Percentiles rank a stretch among this genome's conserved stretches.
Evolutionary conservation across 345 rosid species (phyloP).

Genomic region (Microcos paniculata): DNA sequence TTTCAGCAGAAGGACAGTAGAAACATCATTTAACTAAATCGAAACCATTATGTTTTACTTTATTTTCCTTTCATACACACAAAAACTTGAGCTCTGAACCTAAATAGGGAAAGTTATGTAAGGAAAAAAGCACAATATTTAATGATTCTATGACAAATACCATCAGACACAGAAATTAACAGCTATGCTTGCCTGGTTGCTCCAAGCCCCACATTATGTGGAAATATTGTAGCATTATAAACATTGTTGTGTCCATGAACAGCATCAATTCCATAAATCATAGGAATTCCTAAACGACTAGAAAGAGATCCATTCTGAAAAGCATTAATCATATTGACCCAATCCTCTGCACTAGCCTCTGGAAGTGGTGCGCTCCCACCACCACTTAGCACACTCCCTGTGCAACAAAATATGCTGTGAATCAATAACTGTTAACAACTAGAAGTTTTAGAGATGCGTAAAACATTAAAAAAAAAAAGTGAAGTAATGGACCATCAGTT

Average conservation of each 20-base stretch:
- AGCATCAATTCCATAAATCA: constrained; percentile 94
- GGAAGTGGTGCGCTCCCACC: constrained; percentile 84
- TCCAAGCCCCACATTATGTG: constrained; percentile 90
- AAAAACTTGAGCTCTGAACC: neutral
- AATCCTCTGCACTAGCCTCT: constrained; percentile 64
- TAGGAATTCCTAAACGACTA: constrained; percentile 82
- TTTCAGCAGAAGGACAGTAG: neutral
- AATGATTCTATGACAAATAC: neutral
- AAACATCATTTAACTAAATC: neutral
- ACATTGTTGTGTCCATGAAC: constrained; percentile 96
- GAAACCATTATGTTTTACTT: neutral
- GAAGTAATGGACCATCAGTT: too few species aligned
- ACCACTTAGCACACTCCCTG: constrained; percentile 87
- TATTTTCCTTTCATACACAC: neutral
- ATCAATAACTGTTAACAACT: neutral
- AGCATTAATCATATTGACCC: constrained; percentile 75
- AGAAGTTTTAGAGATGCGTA: neutral
- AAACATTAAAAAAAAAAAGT: too few species aligned
- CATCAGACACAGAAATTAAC: neutral
- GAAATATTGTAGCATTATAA: constrained; percentile 83
- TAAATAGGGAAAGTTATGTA: neutral
- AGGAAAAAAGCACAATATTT: neutral
- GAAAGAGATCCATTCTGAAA: constrained; percentile 69
- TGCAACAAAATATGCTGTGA: neutral
- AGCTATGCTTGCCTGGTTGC: constrained; percentile 68